Evolutionary conservation across 345 rosid species (phyloP).

Genomic region (Salix exigua): DNA sequence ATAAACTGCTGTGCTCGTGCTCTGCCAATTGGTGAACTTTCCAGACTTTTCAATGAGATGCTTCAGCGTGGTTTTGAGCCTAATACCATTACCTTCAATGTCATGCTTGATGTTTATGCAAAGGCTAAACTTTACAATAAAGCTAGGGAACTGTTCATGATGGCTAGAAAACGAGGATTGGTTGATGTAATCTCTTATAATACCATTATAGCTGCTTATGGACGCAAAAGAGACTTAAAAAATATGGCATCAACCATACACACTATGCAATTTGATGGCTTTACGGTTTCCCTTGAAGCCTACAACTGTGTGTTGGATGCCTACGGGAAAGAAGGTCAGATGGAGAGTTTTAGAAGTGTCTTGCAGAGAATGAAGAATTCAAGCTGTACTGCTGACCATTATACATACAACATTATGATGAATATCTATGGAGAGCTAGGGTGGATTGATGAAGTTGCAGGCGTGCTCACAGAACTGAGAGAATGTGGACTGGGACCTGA

Average conservation of each 20-base stretch:
- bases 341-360: slow-evolving; percentile 65
- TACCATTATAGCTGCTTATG: slow-evolving; percentile 75
- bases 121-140: slow-evolving; percentile 75
- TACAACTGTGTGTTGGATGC: slow-evolving; percentile 82
- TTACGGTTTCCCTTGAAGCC: slow-evolving; percentile 85
- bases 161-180: slow-evolving; percentile 64
- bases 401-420: slow-evolving; percentile 84
- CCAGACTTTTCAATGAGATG: slow-evolving; percentile 72
- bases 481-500: slow-evolving; percentile 64
- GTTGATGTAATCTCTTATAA: slow-evolving; percentile 80
- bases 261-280: slow-evolving; percentile 81
- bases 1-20: slow-evolving; percentile 88
- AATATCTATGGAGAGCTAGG: slow-evolving; percentile 79
- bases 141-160: slow-evolving; percentile 50
- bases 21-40: slow-evolving; percentile 68
- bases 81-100: slow-evolving; percentile 57
- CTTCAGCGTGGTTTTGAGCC: slow-evolving; percentile 62
- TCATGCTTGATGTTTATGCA: slow-evolving; percentile 78
- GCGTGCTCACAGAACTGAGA: slow-evolving; percentile 57
- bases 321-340: slow-evolving; percentile 74
- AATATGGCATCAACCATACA: slow-evolving; percentile 58
- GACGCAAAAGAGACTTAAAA: slow-evolving; percentile 51
- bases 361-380: slow-evolving; percentile 68
- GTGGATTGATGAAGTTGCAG: slow-evolving; percentile 71
- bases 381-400: slow-evolving; percentile 48